phyloP scores from a whole-genome alignment of 306 rosid species.

The Sesbania bispinosa region DNA sequence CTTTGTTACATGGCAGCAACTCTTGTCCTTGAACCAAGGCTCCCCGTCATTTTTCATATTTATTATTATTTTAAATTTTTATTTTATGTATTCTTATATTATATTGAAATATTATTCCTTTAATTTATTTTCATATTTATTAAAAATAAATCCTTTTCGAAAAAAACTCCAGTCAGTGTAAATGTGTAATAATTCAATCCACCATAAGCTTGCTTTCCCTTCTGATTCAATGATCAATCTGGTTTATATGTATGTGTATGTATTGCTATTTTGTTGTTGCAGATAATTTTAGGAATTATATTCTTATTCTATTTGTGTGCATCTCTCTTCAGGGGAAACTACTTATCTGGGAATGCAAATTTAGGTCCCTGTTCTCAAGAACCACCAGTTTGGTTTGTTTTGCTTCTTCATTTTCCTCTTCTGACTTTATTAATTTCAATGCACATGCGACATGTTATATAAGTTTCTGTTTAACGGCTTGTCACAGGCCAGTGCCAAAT shows the following conservation, averaged over 20 bases:
- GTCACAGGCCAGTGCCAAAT: constrained; percentile 53
- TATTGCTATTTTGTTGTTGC: background rate
- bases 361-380: constrained; percentile 53
- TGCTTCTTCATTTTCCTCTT: constrained; percentile 1
- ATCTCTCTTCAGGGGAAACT: constrained; percentile 52
- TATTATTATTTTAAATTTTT: background rate
- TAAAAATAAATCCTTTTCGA: background rate
- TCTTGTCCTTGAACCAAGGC: too few relatives aligned
- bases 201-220: background rate
- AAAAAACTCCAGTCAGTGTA: background rate
- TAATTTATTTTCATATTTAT: background rate
- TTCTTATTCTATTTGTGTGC: constrained; percentile 20
- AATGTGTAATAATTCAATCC: background rate
- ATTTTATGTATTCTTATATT: background rate
- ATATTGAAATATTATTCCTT: background rate
- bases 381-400: constrained; percentile 52
- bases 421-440: background rate
- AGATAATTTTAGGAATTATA: background rate
- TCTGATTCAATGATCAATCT: background rate
- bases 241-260: too few relatives aligned
- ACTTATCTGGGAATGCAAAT: constrained; percentile 28
- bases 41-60: too few relatives aligned
- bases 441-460: background rate
- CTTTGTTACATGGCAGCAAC: too few relatives aligned
- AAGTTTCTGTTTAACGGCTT: constrained; percentile 17